Base-by-base conservation (phyloP, 148 eudicot genomes). In the Polygonum maritimum region DNA sequence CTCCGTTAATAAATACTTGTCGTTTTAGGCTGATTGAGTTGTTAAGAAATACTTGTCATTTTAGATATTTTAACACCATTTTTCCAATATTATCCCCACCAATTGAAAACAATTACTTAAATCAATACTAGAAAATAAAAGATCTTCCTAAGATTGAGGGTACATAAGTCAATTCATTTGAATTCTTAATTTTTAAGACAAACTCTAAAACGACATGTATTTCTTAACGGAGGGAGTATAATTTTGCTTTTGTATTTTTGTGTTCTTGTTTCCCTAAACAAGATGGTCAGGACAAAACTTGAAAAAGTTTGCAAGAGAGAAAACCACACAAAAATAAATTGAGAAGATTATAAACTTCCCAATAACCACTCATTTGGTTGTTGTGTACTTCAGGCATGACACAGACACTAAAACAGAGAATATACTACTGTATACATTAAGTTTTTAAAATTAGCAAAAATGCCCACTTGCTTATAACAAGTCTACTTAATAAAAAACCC, bases 331-430 rank as follows among this genome's bases (percentile, higher is more conserved):
- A 36, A 67, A 14, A 67, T 44, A 67, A 67, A 65, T 36, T 35
- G 45, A 67, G 71, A 13, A 2, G 38, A 35, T 67, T 67, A 36
- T 35, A 38, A 36, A 65, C n/a, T 36, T 14, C 41, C 4, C 8
- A 65, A 13, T 65, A 65, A 65, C 71, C 40, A 65, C 71, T 65
- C 41, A 36, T 65, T 33, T 65, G 19, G 44, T 67, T 36, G 71
- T 26, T 1, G n/a, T n/a, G 21, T 54, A 54, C 60, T 54, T 54
- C 9, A 21, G 60, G 41, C 44, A 6, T 67, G 44, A 14, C 21
- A 33, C 44, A 38, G 10, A 38, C 71, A 38, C 19, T 35, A 14
- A 60, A 10, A 60, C 36, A 31, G 15, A 60, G 36, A 60, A 14
- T 60, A 60, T 60, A 60, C 31, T 10, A 22, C 11, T 60, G 58